phyloP scores from a whole-genome alignment of 441 rosid species.

The Gossypium lobatum region DNA sequence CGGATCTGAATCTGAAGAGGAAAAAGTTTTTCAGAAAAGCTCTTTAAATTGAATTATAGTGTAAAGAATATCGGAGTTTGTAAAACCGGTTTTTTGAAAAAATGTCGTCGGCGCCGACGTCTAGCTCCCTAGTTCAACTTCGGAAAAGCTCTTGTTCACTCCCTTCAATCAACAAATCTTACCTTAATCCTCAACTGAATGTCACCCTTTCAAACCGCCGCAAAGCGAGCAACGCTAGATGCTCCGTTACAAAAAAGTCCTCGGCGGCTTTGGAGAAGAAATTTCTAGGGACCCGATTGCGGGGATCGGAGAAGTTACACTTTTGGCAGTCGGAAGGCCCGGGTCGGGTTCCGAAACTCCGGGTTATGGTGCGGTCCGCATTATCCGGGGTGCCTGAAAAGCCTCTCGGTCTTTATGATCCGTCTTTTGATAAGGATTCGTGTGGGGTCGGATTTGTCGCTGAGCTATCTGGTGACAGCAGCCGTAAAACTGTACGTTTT shows the following conservation, averaged over 20 bases:
- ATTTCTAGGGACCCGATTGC: constrained; percentile 47
- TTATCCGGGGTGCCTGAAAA: constrained; percentile 90
- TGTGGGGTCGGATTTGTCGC: constrained; percentile 99
- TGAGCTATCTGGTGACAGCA: constrained; percentile 77
- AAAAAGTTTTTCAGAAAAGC: not conserved
- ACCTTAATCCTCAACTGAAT: constrained; percentile 27
- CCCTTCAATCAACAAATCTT: constrained; percentile 22
- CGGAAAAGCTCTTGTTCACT: constrained; percentile 21
- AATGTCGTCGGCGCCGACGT: constrained; percentile 38
- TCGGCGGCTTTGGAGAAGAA: constrained; percentile 33
- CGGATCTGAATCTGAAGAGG: constrained; percentile 5
- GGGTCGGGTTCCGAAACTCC: constrained; percentile 63
- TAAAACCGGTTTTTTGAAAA: not conserved
- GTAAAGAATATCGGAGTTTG: not conserved
- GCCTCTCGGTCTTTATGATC: constrained; percentile 97
- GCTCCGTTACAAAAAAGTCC: constrained; percentile 18
- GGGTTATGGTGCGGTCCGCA: constrained; percentile 58
- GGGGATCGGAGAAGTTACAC: constrained; percentile 47
- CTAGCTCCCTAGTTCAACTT: constrained; percentile 27
- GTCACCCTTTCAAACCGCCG: constrained; percentile 22
- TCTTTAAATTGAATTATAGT: not conserved
- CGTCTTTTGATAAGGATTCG: constrained; percentile 90
- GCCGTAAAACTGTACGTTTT: constrained; percentile 81
- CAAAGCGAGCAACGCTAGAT: constrained; percentile 17
- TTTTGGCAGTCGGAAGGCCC: constrained; percentile 87